A percentile compares a stretch with the other conserved stretches of the same genome.
These are phyloP conservation scores for Podila verticillata DNA, from an alignment of 192 early-diverging fungal species.

Conservation along the genomic window DNA sequence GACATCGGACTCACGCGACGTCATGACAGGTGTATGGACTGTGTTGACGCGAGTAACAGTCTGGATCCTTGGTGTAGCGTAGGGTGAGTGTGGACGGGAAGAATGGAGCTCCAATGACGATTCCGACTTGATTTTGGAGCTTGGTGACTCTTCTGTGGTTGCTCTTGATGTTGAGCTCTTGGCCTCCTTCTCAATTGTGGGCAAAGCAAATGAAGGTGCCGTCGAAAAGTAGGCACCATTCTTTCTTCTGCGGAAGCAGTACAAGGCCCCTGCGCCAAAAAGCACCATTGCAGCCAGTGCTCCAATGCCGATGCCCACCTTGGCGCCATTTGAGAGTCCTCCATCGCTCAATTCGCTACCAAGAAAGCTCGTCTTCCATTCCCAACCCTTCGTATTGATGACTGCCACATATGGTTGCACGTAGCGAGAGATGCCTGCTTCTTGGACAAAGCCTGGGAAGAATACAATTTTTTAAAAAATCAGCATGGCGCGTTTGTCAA, in stretches of 20 bases:
- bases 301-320: slow-evolving; percentile 28
- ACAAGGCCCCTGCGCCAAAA: slow-evolving; percentile 1
- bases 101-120: no score
- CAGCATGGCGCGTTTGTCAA: not conserved
- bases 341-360: slow-evolving; percentile 12
- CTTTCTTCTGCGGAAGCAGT: no score
- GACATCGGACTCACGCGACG: not conserved
- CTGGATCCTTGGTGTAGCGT: no score
- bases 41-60: not conserved
- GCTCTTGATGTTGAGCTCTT: no score
- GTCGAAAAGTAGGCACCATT: no score
- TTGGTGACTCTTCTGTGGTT: no score
- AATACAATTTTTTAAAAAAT: no score
- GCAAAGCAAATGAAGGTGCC: no score
- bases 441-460: slow-evolving; percentile 4
- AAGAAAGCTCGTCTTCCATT: slow-evolving; percentile 11
- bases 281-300: slow-evolving; percentile 10
- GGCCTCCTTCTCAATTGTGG: no score
- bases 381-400: slow-evolving; percentile 30
- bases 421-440: not conserved
- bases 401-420: slow-evolving; percentile 28
- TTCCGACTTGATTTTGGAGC: no score
- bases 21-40: not conserved
- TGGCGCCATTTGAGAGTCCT: slow-evolving; percentile 32
- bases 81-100: no score